Conservation (phyloP, 805 yeast species). For the Blastobotrys mokoenaii region DNA sequence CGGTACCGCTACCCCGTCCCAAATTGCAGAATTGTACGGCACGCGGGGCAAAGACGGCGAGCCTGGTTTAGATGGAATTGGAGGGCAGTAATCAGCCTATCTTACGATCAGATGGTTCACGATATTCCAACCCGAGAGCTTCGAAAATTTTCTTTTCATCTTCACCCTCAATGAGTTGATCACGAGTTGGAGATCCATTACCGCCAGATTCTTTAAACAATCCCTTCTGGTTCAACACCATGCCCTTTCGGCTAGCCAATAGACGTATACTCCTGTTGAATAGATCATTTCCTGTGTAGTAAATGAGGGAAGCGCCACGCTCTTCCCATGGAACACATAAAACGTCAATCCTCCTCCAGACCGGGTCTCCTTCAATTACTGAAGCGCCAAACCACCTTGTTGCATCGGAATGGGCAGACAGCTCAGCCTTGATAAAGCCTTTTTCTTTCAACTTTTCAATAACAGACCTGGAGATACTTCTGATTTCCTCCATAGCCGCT, state of each 20-base stretch:
- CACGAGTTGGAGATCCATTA: conserved; percentile 4
- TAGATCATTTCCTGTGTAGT: conserved; percentile 47
- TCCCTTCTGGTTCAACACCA: conserved; percentile 37
- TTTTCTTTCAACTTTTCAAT: conserved; percentile 20
- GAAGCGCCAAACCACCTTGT: conserved; percentile 29
- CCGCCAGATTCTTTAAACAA: conserved; percentile 22
- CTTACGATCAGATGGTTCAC: conserved; percentile 30
- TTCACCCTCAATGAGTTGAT: conserved; percentile 34
- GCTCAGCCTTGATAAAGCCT: conserved; percentile 32
- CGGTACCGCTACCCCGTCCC: no score
- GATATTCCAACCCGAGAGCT: conserved; percentile 33
- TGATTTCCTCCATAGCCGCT: conserved; percentile 22
- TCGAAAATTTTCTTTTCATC: conserved; percentile 40
- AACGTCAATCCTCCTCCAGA: conserved; percentile 48
- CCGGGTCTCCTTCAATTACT: conserved; percentile 20
- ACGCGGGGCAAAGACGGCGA: not conserved
- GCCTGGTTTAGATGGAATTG: not conserved
- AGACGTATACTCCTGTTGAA: conserved; percentile 42
- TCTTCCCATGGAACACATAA: conserved; percentile 38
- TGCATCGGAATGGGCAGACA: conserved; percentile 18
- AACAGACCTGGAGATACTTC: conserved; percentile 19
- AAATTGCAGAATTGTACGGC: no score
- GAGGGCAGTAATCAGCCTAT: conserved; percentile 8
- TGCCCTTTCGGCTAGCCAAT: conserved; percentile 35
- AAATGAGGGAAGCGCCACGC: conserved; percentile 41